Percentiles rank a stretch among this genome's conserved stretches.
These are phyloP conservation scores for Kurtzmaniella fragi DNA, from an alignment of 805 yeast genomes.

Conservation along the genomic window DNA sequence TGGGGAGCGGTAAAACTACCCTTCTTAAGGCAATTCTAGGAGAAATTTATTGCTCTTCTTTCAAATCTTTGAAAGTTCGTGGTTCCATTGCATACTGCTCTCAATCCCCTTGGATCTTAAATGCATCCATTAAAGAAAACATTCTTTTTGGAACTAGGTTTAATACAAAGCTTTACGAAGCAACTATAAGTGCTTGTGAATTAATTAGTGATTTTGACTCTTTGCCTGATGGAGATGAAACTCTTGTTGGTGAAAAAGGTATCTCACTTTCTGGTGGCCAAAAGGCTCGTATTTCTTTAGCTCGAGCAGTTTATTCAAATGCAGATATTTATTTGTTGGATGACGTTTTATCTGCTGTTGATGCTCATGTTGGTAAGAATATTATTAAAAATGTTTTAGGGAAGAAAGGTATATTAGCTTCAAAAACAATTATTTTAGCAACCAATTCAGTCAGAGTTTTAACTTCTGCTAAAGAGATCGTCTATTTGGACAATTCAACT, in stretches of 20 bases:
- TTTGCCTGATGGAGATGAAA: constrained; percentile 36
- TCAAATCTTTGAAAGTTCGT: constrained; percentile 15
- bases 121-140: constrained; percentile 34
- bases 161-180: constrained; percentile 26
- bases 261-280: constrained; percentile 40
- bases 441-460: constrained; percentile 35
- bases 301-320: constrained; percentile 37
- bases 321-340: constrained; percentile 36
- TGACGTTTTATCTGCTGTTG: constrained; percentile 39
- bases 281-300: constrained; percentile 36
- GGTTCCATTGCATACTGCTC: constrained; percentile 36
- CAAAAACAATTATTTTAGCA: constrained; percentile 33
- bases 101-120: constrained; percentile 38
- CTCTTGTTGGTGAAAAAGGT: constrained; percentile 40
- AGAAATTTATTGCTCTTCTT: constrained; percentile 14
- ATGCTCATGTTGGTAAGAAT: constrained; percentile 38
- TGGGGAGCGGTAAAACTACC: constrained; percentile 38
- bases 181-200: constrained; percentile 33
- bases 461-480: constrained; percentile 29
- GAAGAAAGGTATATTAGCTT: constrained; percentile 24
- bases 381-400: constrained; percentile 27
- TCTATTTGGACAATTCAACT: constrained; percentile 21
- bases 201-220: constrained; percentile 27
- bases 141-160: constrained; percentile 31
- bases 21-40: constrained; percentile 31